These are phyloP conservation scores for Boletellus ananas DNA, from an alignment of 768 basidiomycete genomes.

Conservation along the genomic window DNA sequence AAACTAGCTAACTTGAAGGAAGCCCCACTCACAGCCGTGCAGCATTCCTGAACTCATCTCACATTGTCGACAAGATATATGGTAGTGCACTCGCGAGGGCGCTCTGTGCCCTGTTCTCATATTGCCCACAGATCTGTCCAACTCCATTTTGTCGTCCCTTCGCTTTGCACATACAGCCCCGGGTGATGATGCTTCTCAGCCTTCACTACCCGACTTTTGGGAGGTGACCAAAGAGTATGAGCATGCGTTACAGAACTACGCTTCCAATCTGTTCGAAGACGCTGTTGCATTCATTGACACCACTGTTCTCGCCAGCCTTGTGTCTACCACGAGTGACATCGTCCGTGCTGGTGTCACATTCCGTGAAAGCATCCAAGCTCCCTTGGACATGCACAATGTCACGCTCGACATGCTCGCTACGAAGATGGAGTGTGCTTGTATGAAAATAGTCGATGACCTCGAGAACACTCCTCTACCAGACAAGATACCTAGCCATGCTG, in stretches of 20 bases:
- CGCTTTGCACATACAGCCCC: not conserved
- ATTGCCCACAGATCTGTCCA: not conserved
- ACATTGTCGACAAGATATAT: too few species aligned
- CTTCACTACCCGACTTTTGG: constrained; percentile 8
- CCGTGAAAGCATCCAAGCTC: constrained; percentile 6
- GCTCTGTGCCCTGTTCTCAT: not conserved
- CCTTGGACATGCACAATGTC: constrained; percentile 4
- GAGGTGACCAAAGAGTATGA: constrained; percentile 4
- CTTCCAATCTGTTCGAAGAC: constrained; percentile 1
- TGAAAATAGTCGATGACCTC: not conserved
- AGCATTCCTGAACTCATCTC: too few species aligned
- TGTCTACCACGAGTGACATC: constrained; percentile 4
- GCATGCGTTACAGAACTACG: not conserved
- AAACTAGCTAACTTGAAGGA: too few species aligned
- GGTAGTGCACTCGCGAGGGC: too few species aligned
- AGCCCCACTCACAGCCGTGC: too few species aligned
- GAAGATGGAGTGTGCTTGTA: constrained; percentile 11
- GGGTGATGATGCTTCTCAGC: not conserved
- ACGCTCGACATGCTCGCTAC: constrained; percentile 2
- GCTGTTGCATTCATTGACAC: constrained; percentile 1
- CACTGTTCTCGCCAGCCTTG: not conserved
- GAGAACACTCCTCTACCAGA: not conserved
- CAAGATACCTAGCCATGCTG: constrained; percentile 1
- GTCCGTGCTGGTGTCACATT: constrained; percentile 9
- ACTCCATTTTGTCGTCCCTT: not conserved